Percentiles rank a stretch among this genome's conserved stretches.
Evolutionary conservation across 768 basidiomycete species (phyloP).

Genomic region (Tricholomella constricta): DNA sequence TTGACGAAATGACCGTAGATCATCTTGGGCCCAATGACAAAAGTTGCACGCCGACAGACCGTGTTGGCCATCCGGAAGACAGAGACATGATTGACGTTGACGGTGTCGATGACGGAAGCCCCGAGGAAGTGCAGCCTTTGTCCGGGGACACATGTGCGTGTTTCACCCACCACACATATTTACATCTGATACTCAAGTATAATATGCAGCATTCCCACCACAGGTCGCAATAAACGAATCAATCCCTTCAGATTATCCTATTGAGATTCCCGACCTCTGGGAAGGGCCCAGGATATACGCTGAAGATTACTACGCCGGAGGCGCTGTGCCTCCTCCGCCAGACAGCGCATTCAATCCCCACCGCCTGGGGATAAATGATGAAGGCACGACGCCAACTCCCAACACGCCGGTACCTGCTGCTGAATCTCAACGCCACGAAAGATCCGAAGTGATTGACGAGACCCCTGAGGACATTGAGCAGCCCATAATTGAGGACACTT

Average conservation of each 20-base stretch:
- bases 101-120: constrained; percentile 10
- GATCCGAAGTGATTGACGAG: constrained; percentile 2
- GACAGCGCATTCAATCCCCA: constrained; percentile 3
- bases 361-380: constrained; percentile 7
- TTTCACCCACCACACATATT: not conserved
- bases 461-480: constrained; percentile 13
- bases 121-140: constrained; percentile 28
- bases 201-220: constrained; percentile 10
- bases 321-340: constrained; percentile 17
- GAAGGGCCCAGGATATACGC: constrained; percentile 32
- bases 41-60: not conserved
- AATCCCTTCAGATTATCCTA: constrained; percentile 15
- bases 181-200: not conserved
- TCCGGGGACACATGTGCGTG: constrained; percentile 34
- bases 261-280: constrained; percentile 40
- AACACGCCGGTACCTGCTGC: not conserved
- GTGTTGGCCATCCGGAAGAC: not conserved
- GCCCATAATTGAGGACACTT: constrained; percentile 5
- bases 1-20: constrained; percentile 5
- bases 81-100: constrained; percentile 7
- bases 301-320: constrained; percentile 36
- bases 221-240: not conserved
- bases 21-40: constrained; percentile 8
- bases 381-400: constrained; percentile 7
- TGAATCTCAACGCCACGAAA: constrained; percentile 2